A percentile compares a stretch with the other conserved stretches of the same genome.
phyloP scores from a whole-genome alignment of 1,284 basidiomycete species.

The Coniferiporia weirii region DNA sequence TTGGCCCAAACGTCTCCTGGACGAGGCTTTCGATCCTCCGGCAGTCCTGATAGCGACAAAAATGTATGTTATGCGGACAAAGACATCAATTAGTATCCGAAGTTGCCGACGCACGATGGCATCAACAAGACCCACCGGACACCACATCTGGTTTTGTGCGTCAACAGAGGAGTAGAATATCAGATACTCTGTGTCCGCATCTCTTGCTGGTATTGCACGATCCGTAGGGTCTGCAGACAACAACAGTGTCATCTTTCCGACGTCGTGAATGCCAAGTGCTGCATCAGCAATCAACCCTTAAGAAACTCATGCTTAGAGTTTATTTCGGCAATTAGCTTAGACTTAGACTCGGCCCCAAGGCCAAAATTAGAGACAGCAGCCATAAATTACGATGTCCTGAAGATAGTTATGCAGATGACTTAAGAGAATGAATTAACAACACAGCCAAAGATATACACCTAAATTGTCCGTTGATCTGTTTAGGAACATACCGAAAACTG shows the following conservation, averaged over 20 bases:
- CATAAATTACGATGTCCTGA: not conserved
- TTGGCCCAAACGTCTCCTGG: conserved; percentile 46
- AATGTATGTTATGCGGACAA: not conserved
- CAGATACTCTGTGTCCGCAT: conserved; percentile 45
- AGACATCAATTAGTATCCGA: not conserved
- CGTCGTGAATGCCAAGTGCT: too few species aligned
- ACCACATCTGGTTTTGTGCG: conserved; percentile 50
- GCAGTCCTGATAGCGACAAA: conserved; percentile 55
- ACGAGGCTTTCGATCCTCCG: conserved; percentile 58
- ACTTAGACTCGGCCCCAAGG: too few species aligned
- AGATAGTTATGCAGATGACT: not conserved
- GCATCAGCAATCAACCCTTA: too few species aligned
- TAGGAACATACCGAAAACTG: conserved; percentile 3
- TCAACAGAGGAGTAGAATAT: conserved; percentile 63
- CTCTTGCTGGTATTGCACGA: conserved; percentile 16
- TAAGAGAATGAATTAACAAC: not conserved
- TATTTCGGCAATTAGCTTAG: too few species aligned
- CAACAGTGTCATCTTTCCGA: conserved; percentile 2
- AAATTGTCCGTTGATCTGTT: not conserved
- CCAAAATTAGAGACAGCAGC: not conserved
- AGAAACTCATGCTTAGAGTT: too few species aligned
- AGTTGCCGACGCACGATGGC: not conserved
- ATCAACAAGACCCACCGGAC: conserved; percentile 44
- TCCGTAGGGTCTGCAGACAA: conserved; percentile 11
- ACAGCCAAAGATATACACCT: not conserved